Evolutionary conservation across 2,329 filamentous ascomycete species (phyloP), one percentile per base, ranked within the genome.

Genomic region (Cladosporium sphaerospermum): DNA sequence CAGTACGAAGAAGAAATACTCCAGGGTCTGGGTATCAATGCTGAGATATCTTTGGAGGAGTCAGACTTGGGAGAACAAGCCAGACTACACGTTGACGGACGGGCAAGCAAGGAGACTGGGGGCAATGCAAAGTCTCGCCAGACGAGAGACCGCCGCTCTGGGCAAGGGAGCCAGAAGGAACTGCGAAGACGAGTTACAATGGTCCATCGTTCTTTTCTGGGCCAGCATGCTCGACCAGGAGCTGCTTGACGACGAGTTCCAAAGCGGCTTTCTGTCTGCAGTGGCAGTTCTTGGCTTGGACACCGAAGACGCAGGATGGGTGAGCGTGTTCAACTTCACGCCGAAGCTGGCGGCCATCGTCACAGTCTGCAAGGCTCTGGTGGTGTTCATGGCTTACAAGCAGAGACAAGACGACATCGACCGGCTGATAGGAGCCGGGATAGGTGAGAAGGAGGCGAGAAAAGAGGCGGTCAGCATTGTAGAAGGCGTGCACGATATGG

Each of bases 321-420:
- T 40, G 14, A 23, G 10, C 14, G 46, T 31, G 28, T 14, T 39
- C 13, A 40, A 49, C 33, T 40, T 33, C 34, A 49, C 46, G 34
- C 37, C 46, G 33, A 49, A 36, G 23, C 34, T 37, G 23, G 16
- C 37, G 18, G 46, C 46, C 37, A 41, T 50, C 36, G 34, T 50
- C 16, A 50, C 46, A 13, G 46, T 50, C n/a, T 16, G 18, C 16
- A 18, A 31, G n/a, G 46, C 18, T 10, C 34, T 50, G 28, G 46
- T 50, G 28, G 46, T 50, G 37, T 50, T 34, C 36, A 18, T 18
- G 37, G 46, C 46, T 16, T 50, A 41, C 13, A 32, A 42, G 31
- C 14, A 40, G 36, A 18, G 37, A 28, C 34, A 50, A 37, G 36
- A 23, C 31, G 34, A 39, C 19, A 33, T 50, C 19, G 19, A 16